Percentiles rank a stretch among this genome's conserved stretches.
phyloP scores from a whole-genome alignment of 306 rosid species.

The Corylus avellana region DNA sequence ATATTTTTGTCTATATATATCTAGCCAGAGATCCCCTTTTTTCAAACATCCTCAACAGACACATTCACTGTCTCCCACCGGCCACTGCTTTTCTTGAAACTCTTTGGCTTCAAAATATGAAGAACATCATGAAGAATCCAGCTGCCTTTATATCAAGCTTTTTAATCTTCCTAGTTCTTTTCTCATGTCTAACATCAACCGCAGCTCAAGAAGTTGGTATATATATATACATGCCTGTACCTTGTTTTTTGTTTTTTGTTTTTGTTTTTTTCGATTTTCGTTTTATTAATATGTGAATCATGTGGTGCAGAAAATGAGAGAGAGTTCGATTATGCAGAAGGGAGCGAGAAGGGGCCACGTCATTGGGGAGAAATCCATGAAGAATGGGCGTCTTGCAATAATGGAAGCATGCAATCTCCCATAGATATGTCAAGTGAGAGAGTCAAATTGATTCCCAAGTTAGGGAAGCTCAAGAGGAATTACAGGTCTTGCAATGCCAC shows the following conservation, averaged over 20 bases:
- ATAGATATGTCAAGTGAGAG: conserved; percentile 51
- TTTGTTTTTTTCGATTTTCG: too few species aligned
- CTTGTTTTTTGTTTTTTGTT: too few species aligned
- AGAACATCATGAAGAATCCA: conserved; percentile 47
- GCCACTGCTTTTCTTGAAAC: neutral
- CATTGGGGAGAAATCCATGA: conserved; percentile 58
- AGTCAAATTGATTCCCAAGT: conserved; percentile 37
- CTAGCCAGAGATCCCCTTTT: neutral
- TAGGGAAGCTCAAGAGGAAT: conserved; percentile 32
- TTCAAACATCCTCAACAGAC: neutral
- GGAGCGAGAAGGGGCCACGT: conserved; percentile 52
- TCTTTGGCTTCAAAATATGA: neutral
- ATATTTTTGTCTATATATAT: neutral
- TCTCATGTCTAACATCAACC: conserved; percentile 24
- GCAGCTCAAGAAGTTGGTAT: conserved; percentile 67
- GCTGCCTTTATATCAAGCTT: conserved; percentile 12
- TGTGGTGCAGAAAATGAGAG: conserved; percentile 59
- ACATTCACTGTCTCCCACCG: too few species aligned
- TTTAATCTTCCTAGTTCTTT: conserved; percentile 19
- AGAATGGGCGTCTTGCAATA: conserved; percentile 61
- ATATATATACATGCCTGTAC: too few species aligned
- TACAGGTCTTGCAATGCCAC: conserved; percentile 54
- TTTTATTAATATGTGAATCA: neutral
- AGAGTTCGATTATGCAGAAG: conserved; percentile 52
- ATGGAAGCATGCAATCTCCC: conserved; percentile 69